A percentile compares a stretch with the other conserved stretches of the same genome.
Conservation (phyloP, 2,329 filamentous ascomycete genomes). For the Chrysosporium queenslandicum region DNA sequence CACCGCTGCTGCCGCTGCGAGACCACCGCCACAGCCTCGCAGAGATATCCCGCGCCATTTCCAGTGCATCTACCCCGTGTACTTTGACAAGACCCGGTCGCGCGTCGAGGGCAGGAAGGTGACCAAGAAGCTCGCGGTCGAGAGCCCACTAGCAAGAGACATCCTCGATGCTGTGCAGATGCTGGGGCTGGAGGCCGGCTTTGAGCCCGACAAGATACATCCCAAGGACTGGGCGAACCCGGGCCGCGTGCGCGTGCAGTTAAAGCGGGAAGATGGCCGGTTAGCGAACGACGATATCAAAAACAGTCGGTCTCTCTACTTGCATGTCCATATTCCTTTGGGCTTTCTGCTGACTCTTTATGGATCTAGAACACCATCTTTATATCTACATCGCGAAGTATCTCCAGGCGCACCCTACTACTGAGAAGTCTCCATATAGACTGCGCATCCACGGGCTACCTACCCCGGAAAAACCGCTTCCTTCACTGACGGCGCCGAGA, state of each 20-base stretch:
- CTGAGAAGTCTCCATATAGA: constrained; percentile 57
- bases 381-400: constrained; percentile 71
- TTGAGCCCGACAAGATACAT: constrained; percentile 86
- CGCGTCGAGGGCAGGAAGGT: constrained; percentile 77
- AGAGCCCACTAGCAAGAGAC: constrained; percentile 77
- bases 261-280: constrained; percentile 49
- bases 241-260: constrained; percentile 69
- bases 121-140: constrained; percentile 57
- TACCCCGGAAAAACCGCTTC: constrained; percentile 56
- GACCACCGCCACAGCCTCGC: constrained; percentile 23
- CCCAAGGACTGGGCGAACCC: constrained; percentile 98
- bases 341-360: neutral
- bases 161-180: constrained; percentile 75
- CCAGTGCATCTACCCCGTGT: constrained; percentile 87
- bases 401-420: constrained; percentile 67
- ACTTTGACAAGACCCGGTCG: constrained; percentile 64
- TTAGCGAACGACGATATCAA: constrained; percentile 46
- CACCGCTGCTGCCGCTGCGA: too few species aligned
- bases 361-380: constrained; percentile 61
- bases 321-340: neutral
- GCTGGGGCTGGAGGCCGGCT: constrained; percentile 53
- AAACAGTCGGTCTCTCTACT: constrained; percentile 48
- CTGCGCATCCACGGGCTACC: constrained; percentile 65
- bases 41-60: constrained; percentile 58
- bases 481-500: constrained; percentile 63